Percentiles rank a stretch among this genome's conserved stretches.
Evolutionary conservation across 495 filamentous ascomycete species (phyloP).

Genomic region (Penicillium robsamsonii): DNA sequence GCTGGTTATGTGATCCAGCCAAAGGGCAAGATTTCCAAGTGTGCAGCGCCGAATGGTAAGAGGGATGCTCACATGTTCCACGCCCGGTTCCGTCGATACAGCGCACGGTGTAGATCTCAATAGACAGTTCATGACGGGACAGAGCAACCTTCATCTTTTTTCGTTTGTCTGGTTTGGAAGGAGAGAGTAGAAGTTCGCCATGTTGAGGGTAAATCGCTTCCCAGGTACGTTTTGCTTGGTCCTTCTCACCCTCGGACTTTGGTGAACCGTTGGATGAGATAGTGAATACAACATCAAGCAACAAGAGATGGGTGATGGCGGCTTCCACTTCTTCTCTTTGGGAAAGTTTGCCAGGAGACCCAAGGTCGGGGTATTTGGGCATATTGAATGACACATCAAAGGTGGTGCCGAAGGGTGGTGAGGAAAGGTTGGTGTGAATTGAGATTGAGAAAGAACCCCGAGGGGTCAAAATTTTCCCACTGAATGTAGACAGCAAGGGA

Average conservation of each 20-base stretch:
- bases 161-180: conserved; percentile 18
- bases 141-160: conserved; percentile 40
- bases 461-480: conserved; percentile 35
- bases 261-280: conserved; percentile 26
- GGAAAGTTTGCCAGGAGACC: conserved; percentile 37
- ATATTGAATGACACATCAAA: conserved; percentile 45
- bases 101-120: conserved; percentile 25
- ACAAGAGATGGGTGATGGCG: conserved; percentile 37
- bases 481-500: conserved; percentile 44
- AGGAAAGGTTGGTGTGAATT: conserved; percentile 43
- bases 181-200: conserved; percentile 36
- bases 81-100: conserved; percentile 22
- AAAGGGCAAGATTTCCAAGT: conserved; percentile 27
- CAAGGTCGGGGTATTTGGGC: conserved; percentile 33
- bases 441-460: conserved; percentile 43
- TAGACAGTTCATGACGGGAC: conserved; percentile 32
- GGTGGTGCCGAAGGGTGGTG: conserved; percentile 45
- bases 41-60: conserved; percentile 11
- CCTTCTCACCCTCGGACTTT: conserved; percentile 3
- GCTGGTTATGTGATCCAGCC: not conserved
- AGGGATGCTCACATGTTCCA: conserved; percentile 13
- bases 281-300: conserved; percentile 38
- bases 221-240: conserved; percentile 23
- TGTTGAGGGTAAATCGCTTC: conserved; percentile 41
- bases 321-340: conserved; percentile 39